Base-by-base conservation (phyloP, 768 basidiomycete genomes). In the Vararia minispora region DNA sequence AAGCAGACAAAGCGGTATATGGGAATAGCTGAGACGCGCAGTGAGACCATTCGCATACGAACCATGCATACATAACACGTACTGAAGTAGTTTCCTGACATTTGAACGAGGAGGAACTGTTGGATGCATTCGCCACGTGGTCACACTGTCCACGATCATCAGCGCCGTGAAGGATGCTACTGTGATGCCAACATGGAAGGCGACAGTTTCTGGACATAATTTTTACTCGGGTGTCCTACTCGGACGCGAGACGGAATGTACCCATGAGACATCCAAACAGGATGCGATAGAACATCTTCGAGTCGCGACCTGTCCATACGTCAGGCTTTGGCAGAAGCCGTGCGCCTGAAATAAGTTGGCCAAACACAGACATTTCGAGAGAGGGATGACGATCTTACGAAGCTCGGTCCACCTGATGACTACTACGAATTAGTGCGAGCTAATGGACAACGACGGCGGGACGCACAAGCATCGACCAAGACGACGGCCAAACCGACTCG, bases 391-490 rank as follows among this genome's bases (percentile, higher is more conserved):
- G 29, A 25, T 49, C 66, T 4, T 49, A 81, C 79, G 69, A 2
- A 83, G 61, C 46, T 83, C 72, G 24, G 76, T 74, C 80, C 82
- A 88, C 47, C 85, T 64, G 37, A 88, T 85, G 54, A 85, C 85
- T 87, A 43, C 6, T 23, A 11, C 20, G 29, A 25, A 9, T 39
- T 16, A 46, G 41, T 13, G 12, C 28, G 16, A 38, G 20, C 9
- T 14, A 33, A 12, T 9, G 36, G 22, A 36, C 24, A 26, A 38
- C 40, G 45, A 21, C 12, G 24, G 21, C 22, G 33, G 28, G 21
- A 65, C 80, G 37, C 53, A 88, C 84, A 86, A 3, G 82, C 77
- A 60, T 88, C 85, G 9, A 84, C 57, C 14, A 74, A 55, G 17
- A 83, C 58, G 10, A 85, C 61, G 1, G 69, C 67, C 20, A 59